These are phyloP conservation scores for Evernia prunastri DNA, from an alignment of 495 filamentous ascomycete genomes.

Conservation along the genomic window DNA sequence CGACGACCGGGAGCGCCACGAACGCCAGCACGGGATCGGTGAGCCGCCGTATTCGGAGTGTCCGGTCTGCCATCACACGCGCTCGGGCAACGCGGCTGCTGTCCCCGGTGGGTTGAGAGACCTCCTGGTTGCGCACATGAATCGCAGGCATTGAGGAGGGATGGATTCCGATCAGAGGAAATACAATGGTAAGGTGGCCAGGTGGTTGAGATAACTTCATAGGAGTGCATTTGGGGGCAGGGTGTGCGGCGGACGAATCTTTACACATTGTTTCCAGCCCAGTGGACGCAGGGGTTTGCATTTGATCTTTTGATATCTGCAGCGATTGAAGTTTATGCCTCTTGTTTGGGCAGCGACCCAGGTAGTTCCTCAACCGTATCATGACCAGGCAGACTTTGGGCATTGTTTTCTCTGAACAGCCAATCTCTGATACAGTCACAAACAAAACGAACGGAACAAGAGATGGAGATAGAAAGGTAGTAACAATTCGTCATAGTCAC, in stretches of 20 bases:
- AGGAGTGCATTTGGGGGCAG: not conserved
- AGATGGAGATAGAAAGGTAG: not conserved
- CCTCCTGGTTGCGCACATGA: not conserved
- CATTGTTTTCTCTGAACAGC: not conserved
- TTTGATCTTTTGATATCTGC: not conserved
- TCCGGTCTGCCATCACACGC: not conserved
- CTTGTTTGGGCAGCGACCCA: not conserved
- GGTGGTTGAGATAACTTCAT: not conserved
- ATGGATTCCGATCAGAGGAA: not conserved
- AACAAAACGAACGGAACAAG: not conserved
- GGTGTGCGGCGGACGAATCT: not conserved
- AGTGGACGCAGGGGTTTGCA: not conserved
- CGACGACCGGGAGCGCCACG: slow-evolving; percentile 1
- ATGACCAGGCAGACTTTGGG: too few relatives aligned
- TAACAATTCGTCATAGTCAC: too few relatives aligned
- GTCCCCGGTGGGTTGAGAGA: not conserved
- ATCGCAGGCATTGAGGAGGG: not conserved
- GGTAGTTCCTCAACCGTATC: not conserved
- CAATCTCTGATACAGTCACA: not conserved
- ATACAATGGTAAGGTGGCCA: not conserved
- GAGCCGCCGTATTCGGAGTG: not conserved
- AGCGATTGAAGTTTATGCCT: not conserved
- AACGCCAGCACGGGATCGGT: not conserved
- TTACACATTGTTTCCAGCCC: not conserved
- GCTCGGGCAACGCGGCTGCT: not conserved